Evolutionary conservation across 352 stramenopile genomes (phyloP).

Genomic region (Pythium pyrilobum): DNA sequence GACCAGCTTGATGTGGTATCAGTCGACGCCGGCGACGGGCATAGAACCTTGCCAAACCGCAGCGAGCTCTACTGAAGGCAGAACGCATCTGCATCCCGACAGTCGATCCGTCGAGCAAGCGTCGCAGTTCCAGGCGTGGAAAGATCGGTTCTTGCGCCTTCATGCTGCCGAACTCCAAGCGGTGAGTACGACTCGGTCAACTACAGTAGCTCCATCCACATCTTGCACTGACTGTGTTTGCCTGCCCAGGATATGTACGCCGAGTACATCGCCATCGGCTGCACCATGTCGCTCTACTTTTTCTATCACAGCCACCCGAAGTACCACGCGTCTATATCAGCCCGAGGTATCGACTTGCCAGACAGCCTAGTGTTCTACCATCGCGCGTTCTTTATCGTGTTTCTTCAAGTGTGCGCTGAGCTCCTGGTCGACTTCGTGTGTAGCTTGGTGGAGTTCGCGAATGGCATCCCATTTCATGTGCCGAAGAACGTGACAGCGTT

Average conservation of each 20-base stretch:
- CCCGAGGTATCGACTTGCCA: too few species aligned
- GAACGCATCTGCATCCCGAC: background rate
- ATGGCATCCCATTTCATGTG: constrained; percentile 1
- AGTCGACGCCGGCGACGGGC: too few species aligned
- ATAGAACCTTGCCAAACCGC: too few species aligned
- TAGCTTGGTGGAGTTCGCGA: constrained; percentile 3
- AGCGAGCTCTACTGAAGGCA: too few species aligned
- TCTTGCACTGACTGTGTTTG: too few species aligned
- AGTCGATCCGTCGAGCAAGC: background rate
- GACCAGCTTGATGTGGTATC: too few species aligned
- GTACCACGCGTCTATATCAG: constrained; percentile 8
- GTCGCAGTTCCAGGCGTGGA: constrained; percentile 24
- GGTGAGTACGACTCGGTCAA: too few species aligned
- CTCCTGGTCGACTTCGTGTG: constrained; percentile 10
- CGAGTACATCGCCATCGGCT: constrained; percentile 46
- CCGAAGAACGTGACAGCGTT: background rate
- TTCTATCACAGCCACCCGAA: constrained; percentile 34
- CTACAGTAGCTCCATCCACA: too few species aligned
- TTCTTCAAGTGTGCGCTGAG: constrained; percentile 3
- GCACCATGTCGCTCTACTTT: constrained; percentile 33
- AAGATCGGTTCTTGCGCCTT: constrained; percentile 19
- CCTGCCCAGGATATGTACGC: constrained; percentile 33
- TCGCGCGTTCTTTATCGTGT: background rate
- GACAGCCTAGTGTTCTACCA: background rate
- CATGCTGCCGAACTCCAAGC: constrained; percentile 34